phyloP scores from a whole-genome alignment of 73 alveolate genomes.

The Tetrahymena thermophila region DNA sequence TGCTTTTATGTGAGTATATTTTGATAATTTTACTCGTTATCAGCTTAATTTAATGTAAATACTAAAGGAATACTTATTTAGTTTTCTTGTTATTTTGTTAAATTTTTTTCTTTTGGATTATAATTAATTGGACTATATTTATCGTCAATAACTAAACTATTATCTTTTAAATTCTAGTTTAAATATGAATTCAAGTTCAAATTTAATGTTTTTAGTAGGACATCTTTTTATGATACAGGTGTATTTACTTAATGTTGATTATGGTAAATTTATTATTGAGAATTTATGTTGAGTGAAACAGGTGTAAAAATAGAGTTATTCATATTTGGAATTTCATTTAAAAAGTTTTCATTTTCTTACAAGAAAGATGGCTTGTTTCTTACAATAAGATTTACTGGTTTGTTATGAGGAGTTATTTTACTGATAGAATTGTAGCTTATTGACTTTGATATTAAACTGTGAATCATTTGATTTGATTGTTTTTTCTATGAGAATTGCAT shows the following conservation, averaged over 20 bases:
- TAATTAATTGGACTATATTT: not conserved
- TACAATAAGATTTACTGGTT: not conserved
- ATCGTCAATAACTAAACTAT: not conserved
- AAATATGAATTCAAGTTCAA: not conserved
- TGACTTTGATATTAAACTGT: not conserved
- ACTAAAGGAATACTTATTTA: not conserved
- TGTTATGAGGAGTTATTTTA: not conserved
- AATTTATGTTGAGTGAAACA: not conserved
- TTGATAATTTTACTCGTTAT: not conserved
- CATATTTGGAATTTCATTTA: not conserved
- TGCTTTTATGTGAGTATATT: not conserved
- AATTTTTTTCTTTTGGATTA: not conserved
- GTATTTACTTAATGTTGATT: not conserved
- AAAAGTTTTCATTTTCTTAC: not conserved
- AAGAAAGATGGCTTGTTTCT: not conserved
- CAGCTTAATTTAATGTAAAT: not conserved
- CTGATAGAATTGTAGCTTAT: not conserved
- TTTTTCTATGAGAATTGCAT: not conserved
- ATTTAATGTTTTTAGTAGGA: not conserved
- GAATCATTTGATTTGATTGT: not conserved
- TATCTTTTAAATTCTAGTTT: too few species aligned
- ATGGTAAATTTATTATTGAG: not conserved
- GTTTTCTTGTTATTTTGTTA: not conserved
- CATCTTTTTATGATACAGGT: not conserved
- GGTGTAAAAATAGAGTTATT: not conserved